Evolutionary conservation across 2,329 filamentous ascomycete genomes (phyloP).

Genomic region (Aphanocladium album): DNA sequence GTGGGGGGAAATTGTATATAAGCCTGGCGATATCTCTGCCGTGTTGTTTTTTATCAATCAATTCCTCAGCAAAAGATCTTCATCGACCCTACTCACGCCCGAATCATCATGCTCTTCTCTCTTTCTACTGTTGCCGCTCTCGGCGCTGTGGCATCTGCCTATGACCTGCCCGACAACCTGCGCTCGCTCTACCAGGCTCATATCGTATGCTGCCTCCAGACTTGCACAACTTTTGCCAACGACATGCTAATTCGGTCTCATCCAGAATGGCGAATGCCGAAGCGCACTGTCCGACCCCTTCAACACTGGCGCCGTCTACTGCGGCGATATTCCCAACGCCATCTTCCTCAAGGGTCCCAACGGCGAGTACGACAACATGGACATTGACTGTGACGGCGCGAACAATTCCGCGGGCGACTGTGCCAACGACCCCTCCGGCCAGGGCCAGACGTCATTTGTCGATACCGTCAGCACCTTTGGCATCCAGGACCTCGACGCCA

Average conservation of each 20-base stretch:
- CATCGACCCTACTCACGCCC: no score
- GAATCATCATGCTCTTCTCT: background rate
- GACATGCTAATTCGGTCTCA: background rate
- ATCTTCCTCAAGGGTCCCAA: slow-evolving; percentile 38
- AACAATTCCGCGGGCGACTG: slow-evolving; percentile 33
- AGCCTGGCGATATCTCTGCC: background rate
- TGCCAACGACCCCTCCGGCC: slow-evolving; percentile 28
- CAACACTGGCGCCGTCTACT: slow-evolving; percentile 12
- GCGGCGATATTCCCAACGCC: slow-evolving; percentile 21
- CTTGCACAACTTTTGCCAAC: no score
- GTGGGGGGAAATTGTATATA: background rate
- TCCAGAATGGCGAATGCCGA: background rate
- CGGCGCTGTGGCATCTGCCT: background rate
- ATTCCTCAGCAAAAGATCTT: no score
- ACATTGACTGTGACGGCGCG: slow-evolving; percentile 46
- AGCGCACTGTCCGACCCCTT: background rate
- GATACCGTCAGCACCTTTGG: slow-evolving; percentile 27
- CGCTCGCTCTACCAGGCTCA: background rate
- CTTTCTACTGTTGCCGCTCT: background rate
- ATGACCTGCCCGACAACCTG: slow-evolving; percentile 4
- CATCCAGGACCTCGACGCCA: slow-evolving; percentile 36
- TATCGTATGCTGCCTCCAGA: no score
- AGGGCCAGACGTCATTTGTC: slow-evolving; percentile 38
- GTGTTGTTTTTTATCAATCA: background rate
- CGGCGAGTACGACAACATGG: slow-evolving; percentile 38